Evolutionary conservation across 2,329 filamentous ascomycete genomes (phyloP).

Genomic region (Thelonectria olida): DNA sequence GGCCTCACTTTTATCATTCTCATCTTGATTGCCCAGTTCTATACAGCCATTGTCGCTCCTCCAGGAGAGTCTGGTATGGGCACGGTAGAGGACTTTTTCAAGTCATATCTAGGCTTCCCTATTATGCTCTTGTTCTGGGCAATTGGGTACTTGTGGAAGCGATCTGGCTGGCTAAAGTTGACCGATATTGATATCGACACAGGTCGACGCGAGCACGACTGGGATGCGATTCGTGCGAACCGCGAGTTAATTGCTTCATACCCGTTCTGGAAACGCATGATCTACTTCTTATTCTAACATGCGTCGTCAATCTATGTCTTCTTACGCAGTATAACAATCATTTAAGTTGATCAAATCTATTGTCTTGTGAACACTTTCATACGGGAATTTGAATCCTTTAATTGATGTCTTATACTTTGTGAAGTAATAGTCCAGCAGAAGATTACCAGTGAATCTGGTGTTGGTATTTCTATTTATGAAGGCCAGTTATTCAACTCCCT

Average conservation of each 20-base stretch:
- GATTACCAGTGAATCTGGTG: too few relatives aligned
- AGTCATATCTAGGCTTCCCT: constrained; percentile 60
- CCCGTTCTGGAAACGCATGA: constrained; percentile 2
- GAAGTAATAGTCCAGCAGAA: too few relatives aligned
- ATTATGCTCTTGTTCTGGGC: constrained; percentile 63
- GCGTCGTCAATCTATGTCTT: too few relatives aligned
- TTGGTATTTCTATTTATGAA: too few relatives aligned
- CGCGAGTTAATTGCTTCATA: not conserved
- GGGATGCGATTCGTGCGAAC: constrained; percentile 46
- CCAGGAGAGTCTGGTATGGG: constrained; percentile 41
- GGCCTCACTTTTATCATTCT: constrained; percentile 65
- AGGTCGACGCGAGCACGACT: constrained; percentile 69
- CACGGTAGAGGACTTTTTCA: constrained; percentile 60
- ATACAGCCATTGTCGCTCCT: constrained; percentile 53
- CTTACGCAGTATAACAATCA: too few relatives aligned
- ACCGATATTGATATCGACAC: constrained; percentile 72
- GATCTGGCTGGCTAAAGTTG: constrained; percentile 64
- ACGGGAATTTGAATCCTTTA: too few relatives aligned
- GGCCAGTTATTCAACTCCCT: not conserved
- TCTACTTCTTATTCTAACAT: constrained; percentile 7
- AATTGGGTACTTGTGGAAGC: constrained; percentile 70
- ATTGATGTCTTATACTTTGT: too few relatives aligned
- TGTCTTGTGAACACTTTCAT: too few relatives aligned
- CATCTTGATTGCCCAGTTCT: constrained; percentile 61
- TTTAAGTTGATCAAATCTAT: too few relatives aligned